Evolutionary conservation across 106 monocot species (phyloP), one percentile per base, ranked within the genome.

Genomic region (Platanthera zijinensis): DNA sequence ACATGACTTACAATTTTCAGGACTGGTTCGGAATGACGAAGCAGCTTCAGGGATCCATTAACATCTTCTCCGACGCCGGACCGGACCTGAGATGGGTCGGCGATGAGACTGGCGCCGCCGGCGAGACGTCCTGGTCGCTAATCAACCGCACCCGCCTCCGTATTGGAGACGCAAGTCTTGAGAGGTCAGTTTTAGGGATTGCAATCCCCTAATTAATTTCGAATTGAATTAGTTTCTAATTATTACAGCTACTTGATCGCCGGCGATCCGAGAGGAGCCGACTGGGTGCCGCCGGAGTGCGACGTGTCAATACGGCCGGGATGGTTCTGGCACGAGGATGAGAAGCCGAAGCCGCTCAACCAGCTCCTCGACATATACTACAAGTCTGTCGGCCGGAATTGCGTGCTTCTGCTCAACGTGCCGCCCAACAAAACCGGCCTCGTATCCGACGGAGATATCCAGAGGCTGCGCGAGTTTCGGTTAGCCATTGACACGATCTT

Each of bases 241-340:
- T 10, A 53, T 53, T 14, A 6, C 82, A 96, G 96, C 22, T 96
- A 96, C 67, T 63, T 93, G 54, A 93, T 87, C 80, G 77, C 57
- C 1, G 96, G 96, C 3, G 96, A 96, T 52, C 64, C 78, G 13
- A 74, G 49, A 5, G 96, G 96, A 28, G 75, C 82, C 0, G 89
- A 96, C 78, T 96, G 96, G 96, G 86, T 96, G 46, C 96, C 96
- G 1, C 90, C 96, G 53, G 96, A 96, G 66, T 96, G 96, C 73
- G 96, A 96, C 70, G 90, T 96, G 0, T 96, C 96, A 21, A 87
- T 96, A 70, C 72, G 96, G n/a, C 76, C 51, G 3, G 93, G 93
- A 0, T 96, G 96, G 96, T 96, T 96, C 84, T 96, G 96, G 96
- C 96, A 96, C 87, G 76, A 83, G 51, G 50, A 74, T 4, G 78